These are phyloP conservation scores for Leccinum cinnamomeum DNA, from an alignment of 1,284 basidiomycete genomes.

Conservation along the genomic window DNA sequence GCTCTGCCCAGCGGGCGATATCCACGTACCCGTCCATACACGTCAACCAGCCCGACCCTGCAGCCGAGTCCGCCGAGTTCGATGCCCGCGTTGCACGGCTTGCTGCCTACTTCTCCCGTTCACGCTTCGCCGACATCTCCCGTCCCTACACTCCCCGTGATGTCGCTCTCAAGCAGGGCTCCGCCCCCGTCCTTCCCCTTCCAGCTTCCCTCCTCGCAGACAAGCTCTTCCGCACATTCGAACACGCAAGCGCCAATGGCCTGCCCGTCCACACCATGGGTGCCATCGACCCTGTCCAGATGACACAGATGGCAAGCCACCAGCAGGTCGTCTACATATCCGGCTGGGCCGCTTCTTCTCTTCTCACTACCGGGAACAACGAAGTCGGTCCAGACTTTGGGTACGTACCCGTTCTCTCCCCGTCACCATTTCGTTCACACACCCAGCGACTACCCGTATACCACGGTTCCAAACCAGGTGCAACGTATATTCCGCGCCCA, in stretches of 20 bases:
- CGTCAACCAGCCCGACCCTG: slow-evolving; percentile 60
- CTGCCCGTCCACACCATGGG: slow-evolving; percentile 85
- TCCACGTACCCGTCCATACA: slow-evolving; percentile 47
- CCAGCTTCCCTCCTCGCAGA: slow-evolving; percentile 77
- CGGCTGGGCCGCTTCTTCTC: slow-evolving; percentile 89
- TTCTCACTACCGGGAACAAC: slow-evolving; percentile 87
- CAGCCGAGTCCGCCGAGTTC: slow-evolving; percentile 69
- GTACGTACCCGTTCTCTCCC: slow-evolving; percentile 42
- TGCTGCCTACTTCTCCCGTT: slow-evolving; percentile 70
- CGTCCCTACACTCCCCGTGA: slow-evolving; percentile 78
- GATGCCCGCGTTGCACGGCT: slow-evolving; percentile 63
- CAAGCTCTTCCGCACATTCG: slow-evolving; percentile 75
- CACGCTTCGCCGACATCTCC: slow-evolving; percentile 73
- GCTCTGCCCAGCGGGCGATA: slow-evolving; percentile 30
- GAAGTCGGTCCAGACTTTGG: slow-evolving; percentile 99
- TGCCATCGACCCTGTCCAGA: slow-evolving; percentile 89
- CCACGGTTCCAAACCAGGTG: slow-evolving; percentile 91
- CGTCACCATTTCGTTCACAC: slow-evolving; percentile 5
- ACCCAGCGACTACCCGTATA: slow-evolving; percentile 86
- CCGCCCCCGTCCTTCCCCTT: slow-evolving; percentile 78
- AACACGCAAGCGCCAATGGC: slow-evolving; percentile 61
- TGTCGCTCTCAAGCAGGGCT: slow-evolving; percentile 87
- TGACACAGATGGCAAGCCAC: slow-evolving; percentile 96
- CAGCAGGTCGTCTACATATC: slow-evolving; percentile 96
- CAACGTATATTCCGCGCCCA: slow-evolving; percentile 85